These are phyloP conservation scores for Sutorius eximius DNA, from an alignment of 1,284 basidiomycete species.

Conservation along the genomic window DNA sequence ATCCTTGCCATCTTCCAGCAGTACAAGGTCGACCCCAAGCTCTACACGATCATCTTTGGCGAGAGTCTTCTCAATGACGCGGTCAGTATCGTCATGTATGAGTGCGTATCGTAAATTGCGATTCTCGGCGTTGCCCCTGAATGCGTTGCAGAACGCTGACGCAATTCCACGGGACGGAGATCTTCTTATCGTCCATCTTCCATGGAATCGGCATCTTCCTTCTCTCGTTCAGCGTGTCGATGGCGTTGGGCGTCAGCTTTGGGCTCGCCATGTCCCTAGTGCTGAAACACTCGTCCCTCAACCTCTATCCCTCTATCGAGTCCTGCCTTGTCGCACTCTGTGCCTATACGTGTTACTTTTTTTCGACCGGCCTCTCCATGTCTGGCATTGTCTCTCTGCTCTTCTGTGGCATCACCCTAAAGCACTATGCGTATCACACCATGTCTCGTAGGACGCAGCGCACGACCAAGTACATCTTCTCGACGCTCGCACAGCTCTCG, in stretches of 20 bases:
- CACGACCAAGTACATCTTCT: constrained; percentile 95
- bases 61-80: constrained; percentile 98
- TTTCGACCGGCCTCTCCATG: constrained; percentile 93
- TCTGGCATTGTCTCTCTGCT: constrained; percentile 97
- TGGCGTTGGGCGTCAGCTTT: constrained; percentile 90
- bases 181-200: constrained; percentile 88
- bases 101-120: constrained; percentile 62
- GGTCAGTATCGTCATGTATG: constrained; percentile 99
- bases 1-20: constrained; percentile 99
- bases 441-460: constrained; percentile 96
- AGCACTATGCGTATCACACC: constrained; percentile 99
- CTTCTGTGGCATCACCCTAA: constrained; percentile 98
- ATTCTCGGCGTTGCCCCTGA: constrained; percentile 11
- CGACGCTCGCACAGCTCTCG: constrained; percentile 87
- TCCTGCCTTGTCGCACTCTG: constrained; percentile 92
- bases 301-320: constrained; percentile 88
- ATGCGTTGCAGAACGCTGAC: constrained; percentile 71
- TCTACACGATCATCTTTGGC: constrained; percentile 98
- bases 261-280: constrained; percentile 89
- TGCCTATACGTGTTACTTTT: constrained; percentile 98
- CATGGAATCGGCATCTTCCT: constrained; percentile 96
- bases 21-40: constrained; percentile 97
- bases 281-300: constrained; percentile 92
- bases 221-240: constrained; percentile 91
- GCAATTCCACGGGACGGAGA: constrained; percentile 88